Percentiles rank a stretch among this genome's conserved stretches.
Conservation (phyloP, 305 asterid genomes). For the Solanum chacoense region DNA sequence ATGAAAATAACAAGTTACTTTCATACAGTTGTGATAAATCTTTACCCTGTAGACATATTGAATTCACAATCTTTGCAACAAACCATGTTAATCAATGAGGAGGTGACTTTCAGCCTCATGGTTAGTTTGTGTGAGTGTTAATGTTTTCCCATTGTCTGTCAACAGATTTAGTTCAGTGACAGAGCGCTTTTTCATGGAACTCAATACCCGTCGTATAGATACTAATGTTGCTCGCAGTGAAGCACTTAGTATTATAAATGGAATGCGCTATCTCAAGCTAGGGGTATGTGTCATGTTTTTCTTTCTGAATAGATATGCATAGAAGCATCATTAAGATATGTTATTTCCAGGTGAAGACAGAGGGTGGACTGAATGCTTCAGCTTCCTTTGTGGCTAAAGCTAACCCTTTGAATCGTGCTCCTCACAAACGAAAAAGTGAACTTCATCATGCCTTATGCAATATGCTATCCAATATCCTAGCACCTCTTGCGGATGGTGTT, state of each 20-base stretch:
- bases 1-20: neutral
- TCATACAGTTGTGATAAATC: neutral
- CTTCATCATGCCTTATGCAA: constrained; percentile 97
- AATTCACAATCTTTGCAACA: neutral
- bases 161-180: constrained; percentile 96
- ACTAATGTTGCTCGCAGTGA: constrained; percentile 90
- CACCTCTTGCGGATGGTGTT: constrained; percentile 96
- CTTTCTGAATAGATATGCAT: constrained; percentile 11
- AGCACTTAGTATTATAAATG: constrained; percentile 91
- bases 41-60: neutral
- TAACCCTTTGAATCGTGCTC: constrained; percentile 91
- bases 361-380: constrained; percentile 97
- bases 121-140: neutral
- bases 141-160: constrained; percentile 9
- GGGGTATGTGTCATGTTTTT: constrained; percentile 58
- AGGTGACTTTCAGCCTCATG: constrained; percentile 1
- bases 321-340: constrained; percentile 13
- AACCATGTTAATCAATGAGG: neutral
- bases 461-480: constrained; percentile 98
- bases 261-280: constrained; percentile 98
- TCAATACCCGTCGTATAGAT: constrained; percentile 92
- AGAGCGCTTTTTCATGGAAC: constrained; percentile 99
- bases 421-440: constrained; percentile 97
- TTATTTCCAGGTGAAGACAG: constrained; percentile 84
- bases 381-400: constrained; percentile 99